Evolutionary conservation across 1,139 yeast species (phyloP), one percentile per base, ranked within the genome.

Genomic region (Saccharomyces hybrid): DNA sequence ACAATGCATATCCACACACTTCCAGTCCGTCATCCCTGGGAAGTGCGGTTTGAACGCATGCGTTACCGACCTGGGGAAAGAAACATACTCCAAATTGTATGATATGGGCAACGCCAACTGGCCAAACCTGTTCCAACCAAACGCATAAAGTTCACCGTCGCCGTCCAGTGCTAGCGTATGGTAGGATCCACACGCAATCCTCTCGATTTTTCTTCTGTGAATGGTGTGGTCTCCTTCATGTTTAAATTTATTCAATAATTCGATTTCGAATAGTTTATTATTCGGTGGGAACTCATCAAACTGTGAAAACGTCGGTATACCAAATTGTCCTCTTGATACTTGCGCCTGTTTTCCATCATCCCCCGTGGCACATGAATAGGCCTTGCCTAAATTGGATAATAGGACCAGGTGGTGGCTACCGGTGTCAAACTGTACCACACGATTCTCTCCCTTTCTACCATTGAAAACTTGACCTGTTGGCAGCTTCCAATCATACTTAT

Each of bases 111-210:
- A 75, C 13, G 91, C 96, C 57, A 95, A 76, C 66, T 93, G 93
- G 26, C 99, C 98, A 67, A 73, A 80, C 2, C 80, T 75, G 68
- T 93, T 93, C 57, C 81, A 81, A 32, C 99, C 99, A 81, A 95
- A 91, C 1, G 90, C 79, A 81, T 86, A 87, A 16, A 89, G 73
- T 55, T 78, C 76, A 14, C 93, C 95, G 25, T 75, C 66, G 1
- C 73, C 63, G 61, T 88, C 93, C 30, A 79, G 69, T 1, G 83
- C 95, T 30, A 90, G 67, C 7, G 89, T 81, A 71, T 89, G 96
- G 67, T 75, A 77, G 52, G 78, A 77, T 2, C 98, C 98, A 54
- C 86, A 75, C 1, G 95, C 88, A 50, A 91, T 78, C 61, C 80
- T 75, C 5, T 68, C 71, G 56, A 88, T 82, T 3, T 62, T 60